These are phyloP conservation scores for Vitis rotundifolia DNA, from an alignment of 164 flowering plant species.

Conservation along the genomic window DNA sequence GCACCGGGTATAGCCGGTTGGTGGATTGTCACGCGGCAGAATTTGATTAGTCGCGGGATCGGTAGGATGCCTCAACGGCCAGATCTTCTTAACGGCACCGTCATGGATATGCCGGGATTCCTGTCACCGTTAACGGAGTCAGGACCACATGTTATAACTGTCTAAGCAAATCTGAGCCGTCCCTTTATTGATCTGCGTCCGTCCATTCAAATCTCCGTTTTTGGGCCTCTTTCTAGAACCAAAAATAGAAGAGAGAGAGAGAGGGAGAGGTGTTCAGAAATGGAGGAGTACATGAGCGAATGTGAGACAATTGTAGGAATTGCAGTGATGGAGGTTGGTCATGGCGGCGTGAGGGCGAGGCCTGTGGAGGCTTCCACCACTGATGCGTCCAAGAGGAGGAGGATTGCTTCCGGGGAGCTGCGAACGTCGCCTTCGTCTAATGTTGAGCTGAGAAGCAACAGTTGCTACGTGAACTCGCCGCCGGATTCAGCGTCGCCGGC, in stretches of 20 bases:
- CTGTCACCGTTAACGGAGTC: conserved; percentile 35
- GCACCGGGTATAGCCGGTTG: too few relatives aligned
- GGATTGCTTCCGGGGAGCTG: conserved; percentile 8
- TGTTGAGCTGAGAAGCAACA: conserved; percentile 7
- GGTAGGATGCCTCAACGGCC: conserved; percentile 3
- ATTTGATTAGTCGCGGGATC: too few relatives aligned
- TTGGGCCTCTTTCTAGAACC: background rate
- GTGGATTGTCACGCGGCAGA: too few relatives aligned
- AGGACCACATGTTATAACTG: conserved; percentile 6
- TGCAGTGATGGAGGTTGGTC: conserved; percentile 18
- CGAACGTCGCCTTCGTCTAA: conserved; percentile 5
- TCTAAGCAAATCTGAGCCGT: conserved; percentile 17
- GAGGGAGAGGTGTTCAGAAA: background rate
- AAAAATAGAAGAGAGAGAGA: background rate
- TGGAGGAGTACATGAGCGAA: conserved; percentile 27
- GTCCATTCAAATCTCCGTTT: conserved; percentile 7
- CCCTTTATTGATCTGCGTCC: background rate
- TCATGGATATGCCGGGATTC: conserved; percentile 12
- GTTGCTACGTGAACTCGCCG: background rate
- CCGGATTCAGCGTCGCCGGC: conserved; percentile 10
- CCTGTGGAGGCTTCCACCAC: conserved; percentile 15
- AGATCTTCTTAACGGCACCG: conserved; percentile 29
- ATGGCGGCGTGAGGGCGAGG: conserved; percentile 18
- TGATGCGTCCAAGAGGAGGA: conserved; percentile 24
- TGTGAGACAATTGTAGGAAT: conserved; percentile 18